Evolutionary conservation across 2,329 filamentous ascomycete genomes (phyloP), one percentile per base, ranked within the genome.

Genomic region (Scedosporium apiospermum): DNA sequence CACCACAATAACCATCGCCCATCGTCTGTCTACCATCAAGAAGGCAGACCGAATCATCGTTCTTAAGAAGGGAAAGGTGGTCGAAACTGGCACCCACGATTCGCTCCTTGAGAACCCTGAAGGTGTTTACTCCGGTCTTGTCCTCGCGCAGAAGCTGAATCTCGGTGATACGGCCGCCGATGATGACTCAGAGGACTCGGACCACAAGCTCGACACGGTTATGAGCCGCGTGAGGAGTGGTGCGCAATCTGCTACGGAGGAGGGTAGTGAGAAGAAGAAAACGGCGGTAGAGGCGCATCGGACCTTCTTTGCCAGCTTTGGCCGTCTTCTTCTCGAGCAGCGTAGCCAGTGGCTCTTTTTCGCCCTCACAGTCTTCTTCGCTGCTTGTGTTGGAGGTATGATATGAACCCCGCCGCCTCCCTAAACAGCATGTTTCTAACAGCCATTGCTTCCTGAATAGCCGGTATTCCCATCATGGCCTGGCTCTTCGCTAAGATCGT

Each of bases 1-100:
- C 12, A 91, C 88, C 0, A 90, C 87, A 0, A 86, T 92, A 64
- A 85, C 88, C 21, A 89, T 93, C 66, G 89, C 90, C 1, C 88
- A 92, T 72, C 80, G 88, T 3, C 77, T 92, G 2, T 89, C 87
- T 0, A 92, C 89, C 0, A 89, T 91, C 68, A 88, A 86, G 71
- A 85, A 88, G 66, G 90, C 91, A 3, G 88, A 96, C 69, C 84
- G 86, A 44, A 96, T 96, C 62, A 78, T 92, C 6, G 91, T 96
- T 0, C 73, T 96, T 61, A 72, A 73, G 44, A 68, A 70, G 42
- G 70, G 73, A 21, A 71, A 71, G 27, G 83, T 91, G 0, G 80
- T 88, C 7, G 90, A 96, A 71, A 78, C 87, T 67, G 91, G 91
- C 0, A 91, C 83, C 0, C 91, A 96, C 66, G 84, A 91, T 6